These are phyloP conservation scores for Scheffersomyces illinoinensis DNA, from an alignment of 1,139 yeast genomes.

Conservation along the genomic window DNA sequence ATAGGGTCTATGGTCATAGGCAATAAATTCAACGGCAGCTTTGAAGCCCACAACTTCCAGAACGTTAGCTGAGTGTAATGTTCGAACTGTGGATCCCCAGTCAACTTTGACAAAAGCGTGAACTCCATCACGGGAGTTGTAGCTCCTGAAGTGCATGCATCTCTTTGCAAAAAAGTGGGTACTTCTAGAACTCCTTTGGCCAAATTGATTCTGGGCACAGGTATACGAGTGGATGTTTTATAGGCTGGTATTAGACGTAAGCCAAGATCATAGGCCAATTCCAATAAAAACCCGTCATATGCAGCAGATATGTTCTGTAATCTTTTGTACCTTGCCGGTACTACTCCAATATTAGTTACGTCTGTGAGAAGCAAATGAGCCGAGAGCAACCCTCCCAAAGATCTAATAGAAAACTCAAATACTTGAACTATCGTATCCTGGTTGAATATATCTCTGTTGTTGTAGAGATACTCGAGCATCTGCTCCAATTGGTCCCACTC, in stretches of 20 bases:
- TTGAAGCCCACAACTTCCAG: slow-evolving; percentile 67
- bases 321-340: slow-evolving; percentile 9
- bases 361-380: slow-evolving; percentile 71
- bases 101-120: slow-evolving; percentile 67
- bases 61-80: slow-evolving; percentile 62
- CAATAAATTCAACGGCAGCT: slow-evolving; percentile 62
- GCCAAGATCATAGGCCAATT: slow-evolving; percentile 73
- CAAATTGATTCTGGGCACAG: slow-evolving; percentile 73
- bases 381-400: slow-evolving; percentile 76
- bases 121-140: slow-evolving; percentile 81
- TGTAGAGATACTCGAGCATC: slow-evolving; percentile 49
- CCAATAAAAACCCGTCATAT: slow-evolving; percentile 71
- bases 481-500: slow-evolving; percentile 56
- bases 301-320: slow-evolving; percentile 22
- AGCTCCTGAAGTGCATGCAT: slow-evolving; percentile 87
- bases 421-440: slow-evolving; percentile 78
- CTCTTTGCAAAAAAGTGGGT: slow-evolving; percentile 46
- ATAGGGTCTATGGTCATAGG: slow-evolving; percentile 78
- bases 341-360: slow-evolving; percentile 26
- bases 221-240: slow-evolving; percentile 59
- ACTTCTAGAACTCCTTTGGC: slow-evolving; percentile 48
- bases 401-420: slow-evolving; percentile 80
- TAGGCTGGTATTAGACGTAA: slow-evolving; percentile 66
- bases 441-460: slow-evolving; percentile 45
- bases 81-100: slow-evolving; percentile 75